Conservation (phyloP, 2,329 filamentous ascomycete species). For the Colletotrichum sp. region DNA sequence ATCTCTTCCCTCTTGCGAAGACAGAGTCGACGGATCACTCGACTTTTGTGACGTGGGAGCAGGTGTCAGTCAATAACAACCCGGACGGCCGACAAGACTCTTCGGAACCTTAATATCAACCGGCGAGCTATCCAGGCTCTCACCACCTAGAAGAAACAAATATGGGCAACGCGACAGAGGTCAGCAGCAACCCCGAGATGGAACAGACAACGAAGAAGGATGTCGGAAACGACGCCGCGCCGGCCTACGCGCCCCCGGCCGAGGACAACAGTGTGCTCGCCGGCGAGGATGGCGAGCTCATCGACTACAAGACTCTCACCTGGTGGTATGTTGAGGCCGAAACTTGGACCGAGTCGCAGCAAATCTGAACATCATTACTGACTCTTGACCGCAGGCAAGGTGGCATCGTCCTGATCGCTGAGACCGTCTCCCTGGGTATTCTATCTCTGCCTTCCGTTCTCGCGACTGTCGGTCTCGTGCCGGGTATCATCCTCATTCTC, state of each 20-base stretch:
- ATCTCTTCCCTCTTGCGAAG: not conserved
- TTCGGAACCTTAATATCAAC: not conserved
- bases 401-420: slow-evolving; percentile 47
- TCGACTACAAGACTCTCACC: slow-evolving; percentile 41
- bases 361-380: not conserved
- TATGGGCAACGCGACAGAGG: slow-evolving; percentile 4
- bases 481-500: slow-evolving; percentile 75
- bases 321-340: slow-evolving; percentile 37
- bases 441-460: slow-evolving; percentile 81
- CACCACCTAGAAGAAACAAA: not conserved
- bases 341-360: not conserved
- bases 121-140: not conserved
- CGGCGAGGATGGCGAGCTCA: slow-evolving; percentile 23
- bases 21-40: not conserved
- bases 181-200: slow-evolving; percentile 7
- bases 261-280: slow-evolving; percentile 15
- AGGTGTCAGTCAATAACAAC: not conserved
- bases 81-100: not conserved
- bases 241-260: not conserved
- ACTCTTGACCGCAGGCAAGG: slow-evolving; percentile 40
- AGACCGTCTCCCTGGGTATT: slow-evolving; percentile 52
- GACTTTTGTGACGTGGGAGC: not conserved
- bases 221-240: not conserved
- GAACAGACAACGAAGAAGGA: not conserved
- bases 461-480: slow-evolving; percentile 72